These are phyloP conservation scores for Mycena indigotica DNA, from an alignment of 768 basidiomycete species.

Conservation along the genomic window DNA sequence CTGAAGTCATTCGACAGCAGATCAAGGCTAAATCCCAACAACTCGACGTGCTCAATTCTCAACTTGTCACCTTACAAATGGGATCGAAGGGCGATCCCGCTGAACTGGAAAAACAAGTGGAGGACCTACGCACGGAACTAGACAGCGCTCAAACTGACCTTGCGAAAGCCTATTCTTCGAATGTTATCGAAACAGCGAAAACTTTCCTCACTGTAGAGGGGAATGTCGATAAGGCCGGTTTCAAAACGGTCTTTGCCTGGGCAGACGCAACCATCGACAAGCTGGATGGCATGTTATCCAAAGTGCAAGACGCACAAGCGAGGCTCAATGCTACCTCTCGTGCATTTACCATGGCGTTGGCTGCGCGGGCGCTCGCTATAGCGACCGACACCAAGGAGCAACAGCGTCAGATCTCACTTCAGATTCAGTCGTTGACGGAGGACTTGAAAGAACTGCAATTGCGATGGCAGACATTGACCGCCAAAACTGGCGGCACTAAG, in stretches of 20 bases:
- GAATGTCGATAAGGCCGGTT: conserved; percentile 8
- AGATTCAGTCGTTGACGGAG: conserved; percentile 21
- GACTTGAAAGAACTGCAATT: conserved; percentile 25
- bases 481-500: not conserved
- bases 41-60: conserved; percentile 28
- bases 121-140: conserved; percentile 14
- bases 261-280: not conserved
- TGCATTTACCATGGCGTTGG: conserved; percentile 13
- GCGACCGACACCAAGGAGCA: conserved; percentile 25
- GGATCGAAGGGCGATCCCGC: conserved; percentile 20
- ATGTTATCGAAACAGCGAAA: conserved; percentile 28
- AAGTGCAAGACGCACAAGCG: conserved; percentile 3
- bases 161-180: conserved; percentile 21
- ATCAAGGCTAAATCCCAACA: conserved; percentile 27
- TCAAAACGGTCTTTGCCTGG: conserved; percentile 6
- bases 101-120: conserved; percentile 22
- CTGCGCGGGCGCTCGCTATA: conserved; percentile 22
- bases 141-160: conserved; percentile 23
- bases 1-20: conserved; percentile 28
- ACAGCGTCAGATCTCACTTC: conserved; percentile 18
- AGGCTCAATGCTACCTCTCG: conserved; percentile 21
- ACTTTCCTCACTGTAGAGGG: conserved; percentile 22
- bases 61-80: conserved; percentile 22
- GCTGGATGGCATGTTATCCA: not conserved
- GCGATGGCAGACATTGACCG: conserved; percentile 17